Evolutionary conservation across 495 filamentous ascomycete species (phyloP), one percentile per base, ranked within the genome.

Genomic region (Penicillium roqueforti): DNA sequence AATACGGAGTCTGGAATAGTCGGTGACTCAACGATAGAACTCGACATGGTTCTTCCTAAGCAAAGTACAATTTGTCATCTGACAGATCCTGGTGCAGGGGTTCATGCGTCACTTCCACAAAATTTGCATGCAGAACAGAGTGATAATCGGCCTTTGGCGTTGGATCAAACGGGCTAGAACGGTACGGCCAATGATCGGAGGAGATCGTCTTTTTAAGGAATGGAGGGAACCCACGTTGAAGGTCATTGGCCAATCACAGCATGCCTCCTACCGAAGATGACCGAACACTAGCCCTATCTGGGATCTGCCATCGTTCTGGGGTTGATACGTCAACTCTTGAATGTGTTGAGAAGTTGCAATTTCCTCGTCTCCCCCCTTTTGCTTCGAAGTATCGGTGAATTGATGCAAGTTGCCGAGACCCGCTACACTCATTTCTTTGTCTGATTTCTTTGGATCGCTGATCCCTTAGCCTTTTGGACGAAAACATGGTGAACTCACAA

Each of bases 311-410:
- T 38, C 43, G 42, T 49, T 36, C 37, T 34, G 44, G 45, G 31
- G 54, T 48, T 47, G 64, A 67, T 62, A 67, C 61, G 20, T 67
- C 64, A 62, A 65, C 54, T 65, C 54, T 48, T 37, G 26, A 18
- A 25, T 38, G 16, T 3, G 20, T 14, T 23, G 14, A 36, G n/a
- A 16, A 16, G 32, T 36, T 8, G 7, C 8, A 3, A 37, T 39
- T n/a, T n/a, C 5, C 14, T 10, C 5, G 9, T 31, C 9, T 4
- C 10, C 28, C 23, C 22, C 16, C 7, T 8, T 39, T 26, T 39
- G 13, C 16, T 29, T 40, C 9, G 2, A 23, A 8, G 19, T 23
- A 7, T 49, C 18, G 22, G 45, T n/a, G 45, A 38, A 13, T 37
- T n/a, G 19, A 50, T 50, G 20, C 34, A 4, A 20, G 8, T 22